Percentiles rank a stretch among this genome's conserved stretches.
These are phyloP conservation scores for Paramarasmius palmivorus DNA, from an alignment of 1,284 basidiomycete genomes.

Conservation along the genomic window DNA sequence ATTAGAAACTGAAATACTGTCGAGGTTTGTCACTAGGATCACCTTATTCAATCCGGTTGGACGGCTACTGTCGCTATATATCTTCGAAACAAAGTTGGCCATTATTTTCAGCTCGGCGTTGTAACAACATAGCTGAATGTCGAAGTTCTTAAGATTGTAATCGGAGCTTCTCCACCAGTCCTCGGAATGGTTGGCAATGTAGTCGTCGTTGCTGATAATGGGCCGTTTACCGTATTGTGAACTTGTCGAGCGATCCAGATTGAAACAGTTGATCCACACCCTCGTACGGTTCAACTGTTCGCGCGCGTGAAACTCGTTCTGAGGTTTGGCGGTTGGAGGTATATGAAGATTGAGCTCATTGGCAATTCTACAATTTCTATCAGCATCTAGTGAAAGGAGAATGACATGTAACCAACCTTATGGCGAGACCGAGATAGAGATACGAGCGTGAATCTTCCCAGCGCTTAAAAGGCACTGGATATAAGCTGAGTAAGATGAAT, in stretches of 20 bases:
- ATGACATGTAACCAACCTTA: conserved; percentile 46
- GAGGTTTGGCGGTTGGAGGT: conserved; percentile 65
- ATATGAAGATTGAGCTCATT: conserved; percentile 84
- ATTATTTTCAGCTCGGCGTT: conserved; percentile 70
- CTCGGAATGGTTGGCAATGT: conserved; percentile 71
- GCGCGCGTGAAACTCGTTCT: conserved; percentile 73
- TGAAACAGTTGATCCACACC: conserved; percentile 86
- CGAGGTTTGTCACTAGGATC: conserved; percentile 47
- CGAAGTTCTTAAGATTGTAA: conserved; percentile 69
- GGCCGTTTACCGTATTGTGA: conserved; percentile 84
- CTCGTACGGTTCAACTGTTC: conserved; percentile 86
- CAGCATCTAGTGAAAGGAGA: no score
- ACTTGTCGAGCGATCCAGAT: conserved; percentile 78
- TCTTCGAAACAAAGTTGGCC: conserved; percentile 56
- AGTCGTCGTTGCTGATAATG: conserved; percentile 74
- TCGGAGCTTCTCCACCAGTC: conserved; percentile 73
- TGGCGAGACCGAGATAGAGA: conserved; percentile 78
- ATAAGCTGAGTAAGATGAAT: conserved; percentile 72
- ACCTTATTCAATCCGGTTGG: conserved; percentile 2
- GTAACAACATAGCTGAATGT: conserved; percentile 76
- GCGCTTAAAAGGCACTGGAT: conserved; percentile 68
- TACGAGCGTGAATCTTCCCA: conserved; percentile 83
- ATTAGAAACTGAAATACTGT: conserved; percentile 14
- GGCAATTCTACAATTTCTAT: conserved; percentile 70
- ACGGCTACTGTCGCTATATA: conserved; percentile 73